Base-by-base conservation (phyloP, 306 rosid species). In the Ormosia semicastrata region DNA sequence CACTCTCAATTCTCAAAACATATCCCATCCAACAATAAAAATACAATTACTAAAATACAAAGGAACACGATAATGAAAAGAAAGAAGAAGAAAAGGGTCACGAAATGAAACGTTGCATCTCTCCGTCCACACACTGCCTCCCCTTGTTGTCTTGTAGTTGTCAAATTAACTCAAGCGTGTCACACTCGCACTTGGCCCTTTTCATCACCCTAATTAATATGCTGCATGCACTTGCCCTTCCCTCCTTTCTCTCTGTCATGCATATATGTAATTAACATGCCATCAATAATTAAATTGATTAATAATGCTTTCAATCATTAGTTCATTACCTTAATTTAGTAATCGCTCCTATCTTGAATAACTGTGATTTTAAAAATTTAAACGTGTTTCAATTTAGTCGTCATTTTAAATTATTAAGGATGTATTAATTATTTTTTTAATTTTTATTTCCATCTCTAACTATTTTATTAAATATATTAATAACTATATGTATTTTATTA, bases 101-200 rank as follows among this genome's bases (percentile, higher is more conserved):
- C 3, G 13, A 75, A 15, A 77, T 36, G 80, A 83, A 65, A 73
- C 83, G 84, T 84, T 36, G 81, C 87, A 56, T 78, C 71, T 78
- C 71, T 83, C 4, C 53, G 40, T 83, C 76, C 83, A 78, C 79
- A 6, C 81, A 65, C 34, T 65, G 72, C 80, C 49, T 40, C 80
- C 56, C 68, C 12, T 57, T 84, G 52, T 84, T 84, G 87, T 78
- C 87, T 84, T 78, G 81, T 84, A 84, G 87, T 78, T 84, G 87
- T 84, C 87, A 84, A 78, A 56, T 73, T 84, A 72, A 71, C 60
- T 17, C 82, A 15, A 40, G 13, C 74, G 57, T 75, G 72, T 68
- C 79, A 14, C 60, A 14, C 71, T 32, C 75, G 1, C 72, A 40
- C 14, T 66, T 15, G 8, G 4, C 71, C 17, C 46, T 66, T 4